These are phyloP conservation scores for Clitopilus passeckerianus DNA, from an alignment of 768 basidiomycete genomes.

Conservation along the genomic window DNA sequence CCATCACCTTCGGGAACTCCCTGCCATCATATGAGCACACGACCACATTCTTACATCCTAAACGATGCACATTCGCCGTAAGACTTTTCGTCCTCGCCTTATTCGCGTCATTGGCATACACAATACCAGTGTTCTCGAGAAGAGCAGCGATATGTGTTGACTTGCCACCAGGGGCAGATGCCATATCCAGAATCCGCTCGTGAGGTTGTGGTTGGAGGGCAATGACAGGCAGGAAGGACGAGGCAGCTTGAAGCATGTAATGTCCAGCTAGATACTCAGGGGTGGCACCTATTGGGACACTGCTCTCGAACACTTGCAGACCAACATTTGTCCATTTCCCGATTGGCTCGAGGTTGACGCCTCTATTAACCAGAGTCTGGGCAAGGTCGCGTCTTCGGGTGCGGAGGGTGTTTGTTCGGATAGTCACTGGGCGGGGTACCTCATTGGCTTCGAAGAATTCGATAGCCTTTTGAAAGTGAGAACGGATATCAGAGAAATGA, in stretches of 20 bases:
- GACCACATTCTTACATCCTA: constrained; percentile 98
- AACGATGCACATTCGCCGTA: constrained; percentile 92
- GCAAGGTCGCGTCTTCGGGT: constrained; percentile 92
- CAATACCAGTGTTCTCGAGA: constrained; percentile 94
- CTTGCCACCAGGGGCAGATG: constrained; percentile 97
- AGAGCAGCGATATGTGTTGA: constrained; percentile 97
- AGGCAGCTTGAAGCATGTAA: constrained; percentile 99
- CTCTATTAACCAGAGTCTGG: constrained; percentile 89
- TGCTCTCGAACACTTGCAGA: constrained; percentile 96
- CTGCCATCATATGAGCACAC: constrained; percentile 96
- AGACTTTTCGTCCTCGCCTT: constrained; percentile 94
- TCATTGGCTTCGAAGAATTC: constrained; percentile 99
- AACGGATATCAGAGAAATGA: constrained; percentile 2
- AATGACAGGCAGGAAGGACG: constrained; percentile 98
- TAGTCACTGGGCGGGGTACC: constrained; percentile 91
- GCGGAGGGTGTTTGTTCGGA: constrained; percentile 94
- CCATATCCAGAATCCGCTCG: constrained; percentile 97
- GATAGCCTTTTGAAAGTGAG: constrained; percentile 59
- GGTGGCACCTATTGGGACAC: constrained; percentile 94
- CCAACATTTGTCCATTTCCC: constrained; percentile 99
- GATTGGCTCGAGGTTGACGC: constrained; percentile 96
- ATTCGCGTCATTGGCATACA: constrained; percentile 97
- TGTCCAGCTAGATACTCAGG: constrained; percentile 99
- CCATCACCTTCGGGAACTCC: constrained; percentile 98
- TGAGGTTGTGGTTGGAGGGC: constrained; percentile 89